Base-by-base conservation (phyloP, 441 rosid genomes). In the Corymbia citriodora region DNA sequence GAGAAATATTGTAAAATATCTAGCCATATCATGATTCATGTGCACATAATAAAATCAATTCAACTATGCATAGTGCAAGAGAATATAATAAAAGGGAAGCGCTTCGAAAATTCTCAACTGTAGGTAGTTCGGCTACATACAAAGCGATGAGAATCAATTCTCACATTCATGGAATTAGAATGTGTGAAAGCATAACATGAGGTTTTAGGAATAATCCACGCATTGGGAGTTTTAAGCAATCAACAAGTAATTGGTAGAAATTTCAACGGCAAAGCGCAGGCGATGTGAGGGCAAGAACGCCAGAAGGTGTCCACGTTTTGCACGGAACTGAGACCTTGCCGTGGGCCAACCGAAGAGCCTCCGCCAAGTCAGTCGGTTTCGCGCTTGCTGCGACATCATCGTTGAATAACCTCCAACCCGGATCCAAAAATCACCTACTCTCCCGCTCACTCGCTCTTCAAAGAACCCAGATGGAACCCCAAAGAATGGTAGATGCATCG, bases 21-120 rank as follows among this genome's bases (percentile, higher is more conserved):
- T 2, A 68, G 16, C 74, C 7, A 33, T 31, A 21, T 55, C 57
- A 55, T 55, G 57, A 17, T 31, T 31, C 74, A 16, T 68, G 40
- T 33, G 21, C 74, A 31, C 74, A 31, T 8, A 18, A 10, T 68
- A 16, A 68, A 68, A 63, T 63, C 29, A 9, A 63, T 63, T 63
- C 0, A 0, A 63, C 6, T 16, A n/a, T 68, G 12, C 36, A 65
- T 0, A 65, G 3, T 15, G 19, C 19, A 65, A 65, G 18, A 65
- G 36, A n/a, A 65, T n/a, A 7, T 7, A 65, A 29, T n/a, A n/a
- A 65, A 5, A 65, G n/a, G n/a, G 36, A 65, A n/a, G 72, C n/a
- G 16, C 36, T 7, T 65, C 17, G 31, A 65, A 65, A 65, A 63
- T 63, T 63, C 33, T 63, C 33, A 65, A n/a, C 8, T 65, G 8